A percentile compares a stretch with the other conserved stretches of the same genome.
Evolutionary conservation across 495 filamentous ascomycete species (phyloP).

Genomic region (Talaromyces nanjingensis): DNA sequence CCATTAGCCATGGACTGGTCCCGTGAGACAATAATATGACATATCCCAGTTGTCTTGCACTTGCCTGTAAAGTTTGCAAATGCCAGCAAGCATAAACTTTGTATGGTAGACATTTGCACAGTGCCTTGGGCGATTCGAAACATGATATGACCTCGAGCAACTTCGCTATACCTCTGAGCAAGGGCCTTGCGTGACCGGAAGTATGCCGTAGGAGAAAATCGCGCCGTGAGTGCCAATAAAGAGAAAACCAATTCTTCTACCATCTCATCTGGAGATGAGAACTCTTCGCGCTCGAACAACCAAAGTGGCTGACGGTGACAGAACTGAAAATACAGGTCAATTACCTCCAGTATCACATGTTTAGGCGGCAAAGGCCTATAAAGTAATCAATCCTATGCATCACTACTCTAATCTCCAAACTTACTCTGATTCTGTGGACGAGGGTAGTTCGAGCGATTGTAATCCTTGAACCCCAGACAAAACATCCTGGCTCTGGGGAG

Average conservation of each 20-base stretch:
- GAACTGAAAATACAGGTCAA: constrained; percentile 30
- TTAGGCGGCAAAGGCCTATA: neutral
- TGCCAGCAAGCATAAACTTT: constrained; percentile 6
- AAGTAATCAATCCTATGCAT: neutral
- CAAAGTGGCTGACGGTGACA: constrained; percentile 43
- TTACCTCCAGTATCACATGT: neutral
- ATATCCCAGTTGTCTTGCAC: neutral
- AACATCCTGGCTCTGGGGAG: neutral
- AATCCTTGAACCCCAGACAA: neutral
- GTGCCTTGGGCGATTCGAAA: constrained; percentile 1
- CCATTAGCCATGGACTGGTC: neutral
- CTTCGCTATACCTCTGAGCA: constrained; percentile 1
- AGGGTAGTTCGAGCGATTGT: neutral
- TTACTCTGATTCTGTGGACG: neutral
- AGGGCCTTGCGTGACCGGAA: neutral
- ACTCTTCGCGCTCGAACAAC: constrained; percentile 39
- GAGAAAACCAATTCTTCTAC: constrained; percentile 37
- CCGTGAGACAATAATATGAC: neutral
- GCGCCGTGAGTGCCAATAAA: constrained; percentile 33
- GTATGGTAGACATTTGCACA: constrained; percentile 5
- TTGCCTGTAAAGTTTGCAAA: constrained; percentile 5
- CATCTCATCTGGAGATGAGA: constrained; percentile 26
- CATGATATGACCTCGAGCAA: constrained; percentile 7
- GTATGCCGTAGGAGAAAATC: constrained; percentile 17
- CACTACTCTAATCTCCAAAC: neutral